These are phyloP conservation scores for Fusarium cyanostomum DNA, from an alignment of 2,329 filamentous ascomycete species.

Conservation along the genomic window DNA sequence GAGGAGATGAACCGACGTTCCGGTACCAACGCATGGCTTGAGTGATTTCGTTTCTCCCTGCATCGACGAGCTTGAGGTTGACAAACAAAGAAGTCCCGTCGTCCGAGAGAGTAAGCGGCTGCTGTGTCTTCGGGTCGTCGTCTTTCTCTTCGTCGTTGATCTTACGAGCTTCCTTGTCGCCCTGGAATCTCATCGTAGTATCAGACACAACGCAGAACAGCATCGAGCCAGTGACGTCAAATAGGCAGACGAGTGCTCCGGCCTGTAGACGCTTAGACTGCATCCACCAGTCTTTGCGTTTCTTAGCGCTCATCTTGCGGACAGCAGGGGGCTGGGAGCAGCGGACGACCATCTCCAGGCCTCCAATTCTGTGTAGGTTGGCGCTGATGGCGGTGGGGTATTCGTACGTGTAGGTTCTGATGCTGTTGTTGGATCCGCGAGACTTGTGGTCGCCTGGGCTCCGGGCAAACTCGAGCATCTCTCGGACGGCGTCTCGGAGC, in stretches of 20 bases:
- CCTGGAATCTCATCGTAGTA: not conserved
- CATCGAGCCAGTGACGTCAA: not conserved
- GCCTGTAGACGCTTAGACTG: not conserved
- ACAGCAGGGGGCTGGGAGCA: not conserved
- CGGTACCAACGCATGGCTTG: not conserved
- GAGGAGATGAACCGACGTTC: not conserved
- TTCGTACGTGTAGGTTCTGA: not conserved
- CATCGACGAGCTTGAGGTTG: slow-evolving; percentile 1
- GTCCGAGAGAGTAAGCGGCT: not conserved
- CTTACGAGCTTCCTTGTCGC: not conserved
- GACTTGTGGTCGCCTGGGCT: not conserved
- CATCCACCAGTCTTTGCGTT: not conserved
- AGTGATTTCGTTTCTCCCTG: not conserved
- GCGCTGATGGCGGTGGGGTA: not conserved
- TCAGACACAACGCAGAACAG: slow-evolving; percentile 1
- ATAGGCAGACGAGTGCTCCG: not conserved
- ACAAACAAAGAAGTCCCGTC: not conserved
- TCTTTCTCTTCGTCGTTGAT: not conserved
- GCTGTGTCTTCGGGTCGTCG: not conserved
- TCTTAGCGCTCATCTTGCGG: not conserved
- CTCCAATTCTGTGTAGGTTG: not conserved
- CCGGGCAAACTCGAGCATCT: slow-evolving; percentile 38
- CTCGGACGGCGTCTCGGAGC: slow-evolving; percentile 57
- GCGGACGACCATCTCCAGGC: not conserved
- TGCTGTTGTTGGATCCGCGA: not conserved